Conservation (phyloP, 1,139 yeast species). For the Saccharomyces hybrid region DNA sequence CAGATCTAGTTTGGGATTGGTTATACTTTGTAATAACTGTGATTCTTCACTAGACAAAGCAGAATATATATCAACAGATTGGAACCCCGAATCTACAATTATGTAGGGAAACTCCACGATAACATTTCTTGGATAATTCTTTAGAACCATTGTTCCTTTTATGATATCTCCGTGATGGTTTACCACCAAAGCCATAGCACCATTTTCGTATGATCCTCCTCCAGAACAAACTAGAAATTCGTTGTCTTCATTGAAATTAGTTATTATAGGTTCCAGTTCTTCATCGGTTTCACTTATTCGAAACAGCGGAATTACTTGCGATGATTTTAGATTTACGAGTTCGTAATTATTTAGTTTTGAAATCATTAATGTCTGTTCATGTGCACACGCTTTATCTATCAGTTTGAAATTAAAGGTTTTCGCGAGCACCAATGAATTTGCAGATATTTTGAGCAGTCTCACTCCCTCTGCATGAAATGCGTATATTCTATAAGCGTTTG, state of each 20-base stretch:
- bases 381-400: constrained; percentile 47
- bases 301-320: constrained; percentile 60
- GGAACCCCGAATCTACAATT: constrained; percentile 13
- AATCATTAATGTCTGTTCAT: constrained; percentile 48
- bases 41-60: constrained; percentile 14
- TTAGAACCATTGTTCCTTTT: constrained; percentile 77
- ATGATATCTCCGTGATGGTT: constrained; percentile 75
- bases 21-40: constrained; percentile 15
- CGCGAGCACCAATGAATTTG: constrained; percentile 45
- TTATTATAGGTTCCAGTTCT: constrained; percentile 37
- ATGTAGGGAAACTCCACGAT: constrained; percentile 23
- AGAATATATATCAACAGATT: constrained; percentile 13
- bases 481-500: constrained; percentile 40
- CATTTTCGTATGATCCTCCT: constrained; percentile 43
- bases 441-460: constrained; percentile 49
- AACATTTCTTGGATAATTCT: constrained; percentile 40
- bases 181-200: constrained; percentile 78
- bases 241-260: constrained; percentile 14
- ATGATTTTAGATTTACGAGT: constrained; percentile 55
- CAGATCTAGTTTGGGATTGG: constrained; percentile 1
- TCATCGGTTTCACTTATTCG: constrained; percentile 22
- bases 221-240: constrained; percentile 64
- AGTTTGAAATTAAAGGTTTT: constrained; percentile 49
- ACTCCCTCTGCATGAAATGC: constrained; percentile 54
- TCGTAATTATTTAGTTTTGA: constrained; percentile 63